Evolutionary conservation across 306 rosid genomes (phyloP), one percentile per base, ranked within the genome.

Genomic region (Oemleria cerasiformis): DNA sequence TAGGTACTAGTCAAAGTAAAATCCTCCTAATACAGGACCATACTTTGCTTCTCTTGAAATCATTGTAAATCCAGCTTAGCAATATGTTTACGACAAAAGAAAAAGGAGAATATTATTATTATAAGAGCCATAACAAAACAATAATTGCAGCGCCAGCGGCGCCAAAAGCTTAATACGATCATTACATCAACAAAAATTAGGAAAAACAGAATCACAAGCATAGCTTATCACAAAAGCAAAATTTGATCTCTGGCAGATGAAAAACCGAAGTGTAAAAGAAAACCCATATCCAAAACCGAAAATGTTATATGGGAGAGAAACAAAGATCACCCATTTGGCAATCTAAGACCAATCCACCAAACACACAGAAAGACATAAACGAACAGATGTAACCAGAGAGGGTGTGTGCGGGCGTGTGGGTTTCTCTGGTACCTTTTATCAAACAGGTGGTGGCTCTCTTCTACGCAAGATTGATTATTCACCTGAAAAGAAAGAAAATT

Each of bases 371-470:
- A 42, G 5, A 21, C 9, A 65, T 16, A 10, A 68, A 47, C 25
- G 41, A 58, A 6, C 48, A 64, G 38, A 63, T 60, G 3, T 5
- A 57, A 57, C 41, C 11, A 59, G 19, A 30, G 8, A 34, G 9
- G 34, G 20, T 59, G 39, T 57, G 62, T 13, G 12, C 2, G 43
- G n/a, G 39, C 14, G 12, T 36, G 25, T 39, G 48, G 16, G 6
- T 36, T 7, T 61, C 54, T 40, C 34, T 30, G 12, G 70, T 67
- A 71, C 84, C 84, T 75, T 67, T 20, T 70, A n/a, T n/a, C 42
- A 49, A 71, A 38, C 56, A 36, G 71, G 43, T 4, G 43, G 25
- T 42, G 59, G 25, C 57, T 20, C 59, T 70, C 54, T 15, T 36
- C 53, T 61, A 34, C 43, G 42, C 40, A 59, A 39, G 41, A 68